Evolutionary conservation across 148 eudicot species (phyloP), one percentile per base, ranked within the genome.

Genomic region (Rheum nobile): DNA sequence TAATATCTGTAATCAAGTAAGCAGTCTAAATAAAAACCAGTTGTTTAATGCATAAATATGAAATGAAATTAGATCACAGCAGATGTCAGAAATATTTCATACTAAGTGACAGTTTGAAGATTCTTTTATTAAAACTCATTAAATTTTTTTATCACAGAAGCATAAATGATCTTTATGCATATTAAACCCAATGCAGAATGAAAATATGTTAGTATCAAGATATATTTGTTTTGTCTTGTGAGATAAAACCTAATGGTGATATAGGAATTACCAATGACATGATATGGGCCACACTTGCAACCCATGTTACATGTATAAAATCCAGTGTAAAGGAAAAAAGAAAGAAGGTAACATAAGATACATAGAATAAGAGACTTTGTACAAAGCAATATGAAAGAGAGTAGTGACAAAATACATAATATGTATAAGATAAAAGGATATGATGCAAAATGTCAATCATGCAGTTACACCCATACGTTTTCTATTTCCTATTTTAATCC

Each of bases 1-100:
- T 82, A 96, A 82, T 61, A 88, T 92, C 99, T 96, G 88, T 80
- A 80, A 67, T 67, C 22, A n/a, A 74, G 32, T 19, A 46, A 32
- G 69, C 29, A 19, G 12, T 24, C 31, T 46, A 73, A 54, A 12
- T 3, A 13, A 37, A 65, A 32, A 65, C 10, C 67, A 59, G 34
- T 19, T 65, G 39, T 32, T 65, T 14, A 32, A 34, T 32, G 22
- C 70, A 31, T 24, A 14, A 1, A 32, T 29, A 32, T 32, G 39
- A 1, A 14, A 55, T 22, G 11, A 55, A 22, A 22, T 55, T 55
- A 24, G 63, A 55, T 22, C 5, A n/a, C n/a, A 2, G 31, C 12
- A 24, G 31, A 55, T 24, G 63, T 55, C 29, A 24, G 12, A 7
- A 22, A 55, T 55, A 24, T 55, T 52, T 55, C 63, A 55, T 8